Evolutionary conservation across 306 rosid species (phyloP).

Genomic region (Rubus idaeus): DNA sequence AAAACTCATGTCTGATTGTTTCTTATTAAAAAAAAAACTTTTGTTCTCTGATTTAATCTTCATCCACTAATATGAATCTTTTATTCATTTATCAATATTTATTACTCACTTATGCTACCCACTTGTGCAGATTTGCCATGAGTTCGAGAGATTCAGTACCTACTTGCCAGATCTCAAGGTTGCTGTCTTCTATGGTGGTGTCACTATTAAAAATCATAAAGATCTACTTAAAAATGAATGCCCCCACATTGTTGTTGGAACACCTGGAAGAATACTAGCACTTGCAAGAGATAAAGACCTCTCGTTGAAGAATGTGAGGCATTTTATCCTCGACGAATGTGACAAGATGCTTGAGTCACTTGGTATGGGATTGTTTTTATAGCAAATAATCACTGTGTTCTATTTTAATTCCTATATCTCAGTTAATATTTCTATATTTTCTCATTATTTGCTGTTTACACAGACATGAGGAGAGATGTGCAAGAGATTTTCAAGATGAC

Average conservation of each 20-base stretch:
- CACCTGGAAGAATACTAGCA: constrained; percentile 94
- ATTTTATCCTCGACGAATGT: constrained; percentile 93
- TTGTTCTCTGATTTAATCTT: not conserved
- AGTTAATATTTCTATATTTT: not conserved
- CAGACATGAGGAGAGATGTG: constrained; percentile 99
- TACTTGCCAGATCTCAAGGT: constrained; percentile 92
- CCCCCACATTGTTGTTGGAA: constrained; percentile 99
- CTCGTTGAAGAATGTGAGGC: constrained; percentile 88
- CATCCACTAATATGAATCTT: not conserved
- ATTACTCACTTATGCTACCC: constrained; percentile 1
- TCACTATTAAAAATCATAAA: constrained; percentile 87
- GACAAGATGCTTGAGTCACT: constrained; percentile 99
- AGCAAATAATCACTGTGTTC: not conserved
- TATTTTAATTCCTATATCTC: not conserved
- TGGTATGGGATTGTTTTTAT: constrained; percentile 42
- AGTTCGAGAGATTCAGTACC: constrained; percentile 95
- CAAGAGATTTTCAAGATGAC: constrained; percentile 99
- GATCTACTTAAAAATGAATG: constrained; percentile 90
- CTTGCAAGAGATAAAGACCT: constrained; percentile 86
- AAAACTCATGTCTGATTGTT: not conserved
- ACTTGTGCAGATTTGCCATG: constrained; percentile 79
- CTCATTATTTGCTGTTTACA: constrained; percentile 27
- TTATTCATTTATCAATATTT: not conserved
- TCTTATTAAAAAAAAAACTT: too few species aligned
- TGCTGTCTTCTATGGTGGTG: constrained; percentile 99